These are phyloP conservation scores for Diaporthe eres DNA, from an alignment of 2,329 filamentous ascomycete genomes.

Conservation along the genomic window DNA sequence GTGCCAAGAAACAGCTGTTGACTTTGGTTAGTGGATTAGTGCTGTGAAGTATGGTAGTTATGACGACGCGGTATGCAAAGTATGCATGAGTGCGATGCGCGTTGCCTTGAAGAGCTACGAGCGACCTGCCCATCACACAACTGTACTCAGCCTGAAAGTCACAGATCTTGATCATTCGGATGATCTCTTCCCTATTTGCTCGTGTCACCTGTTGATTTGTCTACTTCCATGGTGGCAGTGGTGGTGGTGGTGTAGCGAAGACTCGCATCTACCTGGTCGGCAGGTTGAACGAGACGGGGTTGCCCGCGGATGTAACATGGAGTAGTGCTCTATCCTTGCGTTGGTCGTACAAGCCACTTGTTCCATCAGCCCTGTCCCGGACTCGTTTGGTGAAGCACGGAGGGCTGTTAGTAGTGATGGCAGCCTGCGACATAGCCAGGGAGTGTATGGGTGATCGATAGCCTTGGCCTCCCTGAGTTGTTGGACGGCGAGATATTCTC, in stretches of 20 bases:
- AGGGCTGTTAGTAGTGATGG: neutral
- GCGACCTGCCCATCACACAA: neutral
- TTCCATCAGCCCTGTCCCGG: constrained; percentile 4
- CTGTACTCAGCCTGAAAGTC: constrained; percentile 5
- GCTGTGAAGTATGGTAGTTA: neutral
- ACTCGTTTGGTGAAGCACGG: neutral
- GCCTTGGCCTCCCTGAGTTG: constrained; percentile 1
- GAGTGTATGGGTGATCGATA: neutral
- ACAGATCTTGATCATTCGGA: neutral
- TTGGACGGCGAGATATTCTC: neutral
- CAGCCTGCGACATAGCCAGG: constrained; percentile 10
- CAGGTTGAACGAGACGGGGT: constrained; percentile 18
- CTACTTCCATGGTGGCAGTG: neutral
- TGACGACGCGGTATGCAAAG: constrained; percentile 4
- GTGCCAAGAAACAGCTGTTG: constrained; percentile 4
- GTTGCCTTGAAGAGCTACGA: constrained; percentile 1
- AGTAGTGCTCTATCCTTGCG: neutral
- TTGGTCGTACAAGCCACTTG: neutral
- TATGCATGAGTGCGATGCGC: constrained; percentile 7
- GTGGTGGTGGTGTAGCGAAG: constrained; percentile 25
- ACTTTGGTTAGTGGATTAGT: neutral
- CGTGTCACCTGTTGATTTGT: constrained; percentile 3
- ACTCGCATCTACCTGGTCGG: constrained; percentile 10
- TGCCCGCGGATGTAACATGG: constrained; percentile 21
- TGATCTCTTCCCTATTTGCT: constrained; percentile 7